phyloP scores from a whole-genome alignment of 1,284 basidiomycete genomes.

The Ceratobasidium theobromae region DNA sequence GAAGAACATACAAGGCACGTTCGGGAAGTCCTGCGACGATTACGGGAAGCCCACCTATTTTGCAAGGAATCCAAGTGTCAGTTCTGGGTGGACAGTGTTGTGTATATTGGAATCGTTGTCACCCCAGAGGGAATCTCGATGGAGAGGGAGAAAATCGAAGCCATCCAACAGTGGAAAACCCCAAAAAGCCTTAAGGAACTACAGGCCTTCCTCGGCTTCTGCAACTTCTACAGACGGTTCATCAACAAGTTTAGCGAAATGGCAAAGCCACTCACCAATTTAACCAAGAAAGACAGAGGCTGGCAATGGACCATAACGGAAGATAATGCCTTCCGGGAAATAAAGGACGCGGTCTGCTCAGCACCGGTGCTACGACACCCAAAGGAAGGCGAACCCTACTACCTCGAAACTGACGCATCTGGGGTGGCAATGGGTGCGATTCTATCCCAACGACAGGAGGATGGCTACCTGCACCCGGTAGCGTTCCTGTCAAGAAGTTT shows the following conservation, averaged over 20 bases:
- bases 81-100: no score
- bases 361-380: no score
- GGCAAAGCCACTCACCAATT: constrained; percentile 38
- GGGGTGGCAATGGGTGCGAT: no score
- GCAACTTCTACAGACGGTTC: constrained; percentile 43
- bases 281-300: constrained; percentile 38
- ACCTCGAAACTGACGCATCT: no score
- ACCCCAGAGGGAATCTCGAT: neutral
- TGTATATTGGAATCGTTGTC: no score
- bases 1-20: no score
- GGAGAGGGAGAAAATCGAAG: no score
- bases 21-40: neutral
- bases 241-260: constrained; percentile 40
- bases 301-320: no score
- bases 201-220: constrained; percentile 42
- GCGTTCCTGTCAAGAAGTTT: constrained; percentile 2
- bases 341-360: no score
- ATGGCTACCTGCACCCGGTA: neutral
- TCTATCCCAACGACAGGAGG: no score
- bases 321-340: no score
- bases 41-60: neutral
- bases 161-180: neutral
- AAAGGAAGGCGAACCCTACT: no score
- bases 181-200: neutral
- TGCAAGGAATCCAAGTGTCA: neutral